Base-by-base conservation (phyloP, 352 stramenopile genomes). In the Phytophthora tentaculata region DNA sequence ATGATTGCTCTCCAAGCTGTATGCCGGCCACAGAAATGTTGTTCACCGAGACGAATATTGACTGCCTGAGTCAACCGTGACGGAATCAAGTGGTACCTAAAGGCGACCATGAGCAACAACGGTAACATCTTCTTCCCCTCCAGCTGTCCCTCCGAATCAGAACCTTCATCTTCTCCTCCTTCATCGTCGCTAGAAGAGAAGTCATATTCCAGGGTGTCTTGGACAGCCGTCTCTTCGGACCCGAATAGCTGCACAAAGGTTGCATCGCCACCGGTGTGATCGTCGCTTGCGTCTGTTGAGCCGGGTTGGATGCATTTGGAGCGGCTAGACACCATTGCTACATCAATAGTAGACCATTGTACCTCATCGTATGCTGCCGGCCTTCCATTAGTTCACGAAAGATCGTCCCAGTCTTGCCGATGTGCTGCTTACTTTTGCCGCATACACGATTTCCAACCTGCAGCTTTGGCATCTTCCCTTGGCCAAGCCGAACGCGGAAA, bases 371-470 rank as follows among this genome's bases (percentile, higher is more conserved):
- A 10, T 50, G 10, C 44, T 50, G 44, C 12, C 44, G 8, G 44
- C 20, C 28, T 23, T 8, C 9, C 12, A 29, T 19, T 13, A 50
- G 7, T 3, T 29, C 20, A n/a, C 12, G 44, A 50, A 50, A 20
- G 20, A n/a, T 50, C 19, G 28, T 29, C 28, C 44, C 44, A 26
- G 20, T 29, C 20, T 29, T 50, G 19, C 44, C 19, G 19, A 26
- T 13, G 44, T 50, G 44, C 8, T 13, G 2, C 44, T 29, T 50
- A 20, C 44, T 50, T 50, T 28, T 50, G 16, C 10, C 12, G 10
- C 44, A 50, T 50, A 50, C 44, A 1, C 44, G 44, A 50, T 50
- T 50, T 50, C 20, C 44, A 9, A 29, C 44, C 17, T 29, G 44
- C 20, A 50, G 44, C 12, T 50, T 50, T 23, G 44, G 19, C 44